Evolutionary conservation across 257 asterid species (phyloP).

Genomic region (Cynanchum wilfordii): DNA sequence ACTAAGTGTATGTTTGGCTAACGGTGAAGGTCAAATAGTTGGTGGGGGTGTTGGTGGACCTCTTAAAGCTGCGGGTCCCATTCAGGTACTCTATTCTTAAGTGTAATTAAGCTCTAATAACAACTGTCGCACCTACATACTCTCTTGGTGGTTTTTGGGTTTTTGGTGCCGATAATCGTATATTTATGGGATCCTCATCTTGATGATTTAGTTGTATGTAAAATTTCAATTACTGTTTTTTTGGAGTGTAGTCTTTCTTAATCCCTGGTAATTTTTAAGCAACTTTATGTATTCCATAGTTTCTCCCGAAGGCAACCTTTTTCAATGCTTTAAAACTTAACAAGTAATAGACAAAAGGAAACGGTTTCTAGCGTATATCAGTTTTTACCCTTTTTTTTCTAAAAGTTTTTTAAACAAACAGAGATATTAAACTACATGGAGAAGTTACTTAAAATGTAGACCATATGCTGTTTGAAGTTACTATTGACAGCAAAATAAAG

Average conservation of each 20-base stretch:
- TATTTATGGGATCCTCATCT: neutral
- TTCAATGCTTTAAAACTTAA: neutral
- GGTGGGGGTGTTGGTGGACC: conserved; percentile 73
- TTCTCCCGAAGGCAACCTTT: neutral
- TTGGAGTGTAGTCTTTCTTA: neutral
- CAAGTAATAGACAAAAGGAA: neutral
- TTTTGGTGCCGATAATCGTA: neutral
- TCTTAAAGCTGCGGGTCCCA: conserved; percentile 55
- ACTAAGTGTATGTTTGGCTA: conserved; percentile 49
- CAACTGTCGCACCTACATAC: neutral
- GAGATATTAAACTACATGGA: neutral
- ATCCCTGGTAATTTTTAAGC: neutral
- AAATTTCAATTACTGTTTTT: neutral
- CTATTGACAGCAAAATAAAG: neutral
- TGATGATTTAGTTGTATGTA: neutral
- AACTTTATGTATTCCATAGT: no score
- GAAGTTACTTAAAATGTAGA: neutral
- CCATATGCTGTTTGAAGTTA: neutral
- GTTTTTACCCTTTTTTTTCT: neutral
- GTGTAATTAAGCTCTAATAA: neutral
- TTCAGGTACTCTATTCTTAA: conserved; percentile 35
- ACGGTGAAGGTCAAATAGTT: conserved; percentile 56
- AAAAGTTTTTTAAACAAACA: neutral
- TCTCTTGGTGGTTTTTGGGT: neutral
- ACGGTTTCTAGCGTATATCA: neutral